Evolutionary conservation across 2,329 filamentous ascomycete genomes (phyloP).

Genomic region (Coniochaeta sp.): DNA sequence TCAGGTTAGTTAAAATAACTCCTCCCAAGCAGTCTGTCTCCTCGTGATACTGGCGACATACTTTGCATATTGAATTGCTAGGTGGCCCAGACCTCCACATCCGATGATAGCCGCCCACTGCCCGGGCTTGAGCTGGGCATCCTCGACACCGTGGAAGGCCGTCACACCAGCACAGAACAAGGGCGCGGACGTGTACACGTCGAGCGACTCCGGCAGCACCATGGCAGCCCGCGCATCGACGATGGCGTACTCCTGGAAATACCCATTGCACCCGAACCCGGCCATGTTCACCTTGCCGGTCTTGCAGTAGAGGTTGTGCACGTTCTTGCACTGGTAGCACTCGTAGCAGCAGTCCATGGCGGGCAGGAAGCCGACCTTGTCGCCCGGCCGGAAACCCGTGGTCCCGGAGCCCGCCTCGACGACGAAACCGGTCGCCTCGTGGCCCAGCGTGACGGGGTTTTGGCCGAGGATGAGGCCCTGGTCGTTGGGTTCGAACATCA

Average conservation of each 20-base stretch:
- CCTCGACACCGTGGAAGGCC: slow-evolving; percentile 13
- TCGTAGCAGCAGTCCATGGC: slow-evolving; percentile 14
- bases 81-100: slow-evolving; percentile 17
- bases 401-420: slow-evolving; percentile 49
- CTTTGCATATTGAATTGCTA: slow-evolving; percentile 8
- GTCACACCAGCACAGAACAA: slow-evolving; percentile 22
- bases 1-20: slow-evolving; percentile 10
- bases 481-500: slow-evolving; percentile 2
- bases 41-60: not conserved
- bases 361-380: slow-evolving; percentile 38
- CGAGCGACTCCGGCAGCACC: slow-evolving; percentile 15
- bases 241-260: slow-evolving; percentile 19
- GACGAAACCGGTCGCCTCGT: slow-evolving; percentile 59
- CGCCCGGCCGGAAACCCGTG: slow-evolving; percentile 48
- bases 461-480: not conserved
- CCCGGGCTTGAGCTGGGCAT: slow-evolving; percentile 6
- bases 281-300: slow-evolving; percentile 14
- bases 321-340: slow-evolving; percentile 13
- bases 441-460: slow-evolving; percentile 31
- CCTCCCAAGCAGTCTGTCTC: not conserved
- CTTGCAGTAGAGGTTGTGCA: slow-evolving; percentile 16
- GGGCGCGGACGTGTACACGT: slow-evolving; percentile 14
- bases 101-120: slow-evolving; percentile 18
- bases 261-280: slow-evolving; percentile 15
- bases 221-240: slow-evolving; percentile 16